These are phyloP conservation scores for Apophysomyces variabilis DNA, from an alignment of 371 early-diverging fungal genomes.

Conservation along the genomic window DNA sequence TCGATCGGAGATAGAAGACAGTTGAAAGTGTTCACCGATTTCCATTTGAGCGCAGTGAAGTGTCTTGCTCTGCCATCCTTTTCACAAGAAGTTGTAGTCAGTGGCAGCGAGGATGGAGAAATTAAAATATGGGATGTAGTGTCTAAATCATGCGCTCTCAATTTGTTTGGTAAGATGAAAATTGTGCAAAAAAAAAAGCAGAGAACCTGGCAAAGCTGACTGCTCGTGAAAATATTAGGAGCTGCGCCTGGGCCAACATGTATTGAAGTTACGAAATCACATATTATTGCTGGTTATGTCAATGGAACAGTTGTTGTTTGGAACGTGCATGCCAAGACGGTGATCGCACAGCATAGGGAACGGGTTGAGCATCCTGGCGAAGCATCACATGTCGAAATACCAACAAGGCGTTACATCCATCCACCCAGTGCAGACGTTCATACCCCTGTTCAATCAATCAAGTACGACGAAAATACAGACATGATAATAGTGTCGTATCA, in stretches of 20 bases:
- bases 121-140: slow-evolving; percentile 48
- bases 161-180: slow-evolving; percentile 24
- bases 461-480: slow-evolving; percentile 31
- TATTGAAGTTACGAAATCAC: slow-evolving; percentile 26
- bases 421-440: slow-evolving; percentile 15
- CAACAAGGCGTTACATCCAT: slow-evolving; percentile 23
- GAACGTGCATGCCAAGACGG: slow-evolving; percentile 33
- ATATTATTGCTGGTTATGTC: slow-evolving; percentile 43
- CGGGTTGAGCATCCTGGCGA: slow-evolving; percentile 13
- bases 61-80: slow-evolving; percentile 32
- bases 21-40: slow-evolving; percentile 41
- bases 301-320: slow-evolving; percentile 48
- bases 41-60: slow-evolving; percentile 47
- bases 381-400: neutral
- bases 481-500: slow-evolving; percentile 37
- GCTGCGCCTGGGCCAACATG: slow-evolving; percentile 25
- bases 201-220: no score
- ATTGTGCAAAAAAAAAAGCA: neutral
- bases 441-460: slow-evolving; percentile 28
- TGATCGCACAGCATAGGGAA: slow-evolving; percentile 19
- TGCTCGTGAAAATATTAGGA: slow-evolving; percentile 12
- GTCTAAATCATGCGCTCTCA: slow-evolving; percentile 29
- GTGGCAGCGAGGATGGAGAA: slow-evolving; percentile 49
- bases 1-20: slow-evolving; percentile 25
- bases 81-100: slow-evolving; percentile 33